Evolutionary conservation across 106 monocot genomes (phyloP).

Genomic region (Triglochin maritima): DNA sequence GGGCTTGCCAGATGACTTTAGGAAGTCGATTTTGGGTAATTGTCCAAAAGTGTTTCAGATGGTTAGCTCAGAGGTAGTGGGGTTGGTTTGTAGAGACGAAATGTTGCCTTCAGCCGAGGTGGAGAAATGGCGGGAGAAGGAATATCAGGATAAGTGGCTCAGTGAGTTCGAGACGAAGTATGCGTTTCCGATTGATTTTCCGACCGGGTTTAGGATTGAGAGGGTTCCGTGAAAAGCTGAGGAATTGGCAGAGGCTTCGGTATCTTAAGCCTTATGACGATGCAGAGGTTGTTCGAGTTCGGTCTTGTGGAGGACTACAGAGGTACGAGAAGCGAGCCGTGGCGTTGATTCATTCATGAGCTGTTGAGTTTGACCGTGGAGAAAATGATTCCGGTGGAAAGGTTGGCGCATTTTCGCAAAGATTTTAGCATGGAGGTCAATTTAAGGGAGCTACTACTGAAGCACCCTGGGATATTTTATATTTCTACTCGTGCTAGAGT

Average conservation of each 20-base stretch:
- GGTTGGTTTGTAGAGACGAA: conserved; percentile 26
- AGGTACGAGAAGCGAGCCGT: conserved; percentile 57
- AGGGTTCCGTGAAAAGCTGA: conserved; percentile 57
- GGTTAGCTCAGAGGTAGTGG: conserved; percentile 29
- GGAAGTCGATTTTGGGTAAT: conserved; percentile 28
- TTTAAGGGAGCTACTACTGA: conserved; percentile 59
- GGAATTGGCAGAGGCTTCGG: conserved; percentile 66
- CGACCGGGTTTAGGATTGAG: conserved; percentile 65
- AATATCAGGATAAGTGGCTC: conserved; percentile 67
- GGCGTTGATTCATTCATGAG: conserved; percentile 72
- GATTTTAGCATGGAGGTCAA: conserved; percentile 58
- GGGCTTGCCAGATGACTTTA: conserved; percentile 39
- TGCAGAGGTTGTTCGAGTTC: conserved; percentile 12
- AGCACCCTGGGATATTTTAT: conserved; percentile 83
- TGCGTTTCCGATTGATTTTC: conserved; percentile 67
- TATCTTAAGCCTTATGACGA: conserved; percentile 65
- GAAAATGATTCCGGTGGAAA: conserved; percentile 60
- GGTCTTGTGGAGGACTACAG: conserved; percentile 23
- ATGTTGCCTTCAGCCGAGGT: conserved; percentile 28
- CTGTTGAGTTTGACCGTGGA: conserved; percentile 66
- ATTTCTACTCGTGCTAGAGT: conserved; percentile 57
- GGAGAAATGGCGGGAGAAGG: conserved; percentile 71
- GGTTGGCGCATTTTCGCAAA: conserved; percentile 63
- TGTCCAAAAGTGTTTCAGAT: conserved; percentile 31
- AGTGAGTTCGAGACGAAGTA: conserved; percentile 66